phyloP scores from a whole-genome alignment of 176 grass and related monocot species.

The Carex scoparia region DNA sequence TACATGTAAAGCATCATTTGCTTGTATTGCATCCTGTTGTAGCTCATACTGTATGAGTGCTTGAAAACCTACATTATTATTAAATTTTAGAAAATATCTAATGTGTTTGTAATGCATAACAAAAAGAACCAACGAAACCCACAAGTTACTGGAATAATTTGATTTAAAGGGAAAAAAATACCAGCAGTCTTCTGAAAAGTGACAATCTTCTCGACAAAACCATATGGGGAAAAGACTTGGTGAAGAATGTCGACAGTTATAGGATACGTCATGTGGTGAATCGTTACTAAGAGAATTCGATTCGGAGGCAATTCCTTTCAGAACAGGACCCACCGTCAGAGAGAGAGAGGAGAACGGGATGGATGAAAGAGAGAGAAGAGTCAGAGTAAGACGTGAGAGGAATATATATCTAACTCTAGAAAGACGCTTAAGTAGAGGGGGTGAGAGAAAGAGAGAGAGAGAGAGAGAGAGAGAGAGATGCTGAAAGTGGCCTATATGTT shows the following conservation, averaged over 20 bases:
- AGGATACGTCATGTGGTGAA: conserved; percentile 99
- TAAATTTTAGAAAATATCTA: neutral
- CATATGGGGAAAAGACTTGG: conserved; percentile 98
- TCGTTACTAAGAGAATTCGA: conserved; percentile 98
- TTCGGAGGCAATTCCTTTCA: conserved; percentile 91
- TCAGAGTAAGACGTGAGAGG: conserved; percentile 63
- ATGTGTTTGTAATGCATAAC: neutral
- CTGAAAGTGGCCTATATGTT: conserved; percentile 34
- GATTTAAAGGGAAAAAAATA: conserved; percentile 38
- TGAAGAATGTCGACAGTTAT: conserved; percentile 98
- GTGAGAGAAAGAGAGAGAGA: neutral
- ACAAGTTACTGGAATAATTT: conserved; percentile 14
- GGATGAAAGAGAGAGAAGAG: conserved; percentile 45
- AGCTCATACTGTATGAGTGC: conserved; percentile 85
- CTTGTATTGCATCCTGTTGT: conserved; percentile 74
- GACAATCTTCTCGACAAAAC: conserved; percentile 98
- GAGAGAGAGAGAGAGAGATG: conserved; percentile 33
- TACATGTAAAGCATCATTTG: conserved; percentile 82
- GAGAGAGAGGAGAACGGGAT: conserved; percentile 43
- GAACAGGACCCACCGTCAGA: conserved; percentile 36
- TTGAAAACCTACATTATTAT: conserved; percentile 71
- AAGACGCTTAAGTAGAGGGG: conserved; percentile 34
- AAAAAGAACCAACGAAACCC: neutral
- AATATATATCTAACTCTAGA: conserved; percentile 43
- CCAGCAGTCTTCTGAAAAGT: conserved; percentile 99